Evolutionary conservation across 176 grass and related monocot species (phyloP), one percentile per base, ranked within the genome.

Genomic region (Tuctoria greenei): DNA sequence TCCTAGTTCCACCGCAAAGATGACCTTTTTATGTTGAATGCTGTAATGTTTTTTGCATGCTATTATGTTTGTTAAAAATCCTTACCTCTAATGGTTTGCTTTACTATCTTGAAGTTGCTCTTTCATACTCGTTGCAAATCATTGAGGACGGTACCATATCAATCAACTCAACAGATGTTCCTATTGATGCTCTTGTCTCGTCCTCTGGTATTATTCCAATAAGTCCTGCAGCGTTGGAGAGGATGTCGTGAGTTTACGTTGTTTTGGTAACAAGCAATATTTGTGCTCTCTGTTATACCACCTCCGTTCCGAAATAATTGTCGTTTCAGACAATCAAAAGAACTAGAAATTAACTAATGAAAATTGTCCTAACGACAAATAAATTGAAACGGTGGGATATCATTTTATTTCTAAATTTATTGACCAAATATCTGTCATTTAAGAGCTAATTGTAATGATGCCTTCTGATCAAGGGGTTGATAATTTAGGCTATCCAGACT

Each of bases 71-170:
- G 37, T 28, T 82, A 26, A 59, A 59, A 61, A 55, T 37, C 38
- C 7, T 34, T 50, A 36, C 18, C 13, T 10, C 63, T 58, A 39
- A 80, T 45, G 5, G 25, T 42, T 76, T 46, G 67, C 18, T 78
- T 76, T 71, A 14, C 15, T 62, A 64, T 58, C 44, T 59, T 89
- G 86, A 80, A 97, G 94, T 91, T 75, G 86, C 88, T 64, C 91
- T 97, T 86, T 88, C 88, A 36, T 97, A 97, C 60, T 88, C 84
- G 17, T 79, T 79, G 61, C 95, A 97, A 93, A 92, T 97, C 81
- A 35, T 89, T 70, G 88, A 90, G 13, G 88, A 98, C 34, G 81
- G 66, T 20, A 16, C 86, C 55, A 92, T 92, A 75, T 86, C 91
- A 51, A 71, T 90, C 62, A 88, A 81, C 37, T 79, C 81, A 57